These are phyloP conservation scores for Exophiala phaeomuriformis DNA, from an alignment of 2,329 filamentous ascomycete genomes.

Conservation along the genomic window DNA sequence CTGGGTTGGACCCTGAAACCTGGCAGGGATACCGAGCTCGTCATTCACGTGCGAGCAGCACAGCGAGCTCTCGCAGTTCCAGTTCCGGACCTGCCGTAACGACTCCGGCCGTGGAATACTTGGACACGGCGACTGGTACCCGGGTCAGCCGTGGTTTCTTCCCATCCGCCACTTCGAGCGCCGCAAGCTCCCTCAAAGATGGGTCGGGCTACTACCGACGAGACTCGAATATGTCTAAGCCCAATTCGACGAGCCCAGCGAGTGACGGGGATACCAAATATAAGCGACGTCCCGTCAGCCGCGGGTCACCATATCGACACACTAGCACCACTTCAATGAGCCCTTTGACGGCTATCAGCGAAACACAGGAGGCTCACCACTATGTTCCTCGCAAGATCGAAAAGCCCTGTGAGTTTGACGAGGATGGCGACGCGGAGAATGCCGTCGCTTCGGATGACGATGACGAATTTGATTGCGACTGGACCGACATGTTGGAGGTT, in stretches of 20 bases:
- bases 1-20: conserved; percentile 15
- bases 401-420: conserved; percentile 13
- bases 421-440: conserved; percentile 9
- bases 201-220: conserved; percentile 2
- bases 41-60: conserved; percentile 12
- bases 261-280: conserved; percentile 7
- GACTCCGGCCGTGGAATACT: conserved; percentile 1
- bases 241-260: conserved; percentile 7
- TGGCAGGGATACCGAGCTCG: conserved; percentile 16
- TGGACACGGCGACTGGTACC: conserved; percentile 24
- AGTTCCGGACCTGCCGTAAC: not conserved
- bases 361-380: conserved; percentile 7
- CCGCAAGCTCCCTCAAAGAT: conserved; percentile 21
- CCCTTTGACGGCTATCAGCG: conserved; percentile 16
- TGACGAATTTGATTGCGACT: conserved; percentile 12
- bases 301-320: conserved; percentile 5
- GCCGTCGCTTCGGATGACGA: conserved; percentile 22
- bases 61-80: conserved; percentile 15
- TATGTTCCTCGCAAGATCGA: conserved; percentile 10
- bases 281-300: conserved; percentile 5
- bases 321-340: conserved; percentile 11
- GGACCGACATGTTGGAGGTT: conserved; percentile 17
- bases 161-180: conserved; percentile 17
- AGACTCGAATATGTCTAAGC: conserved; percentile 14
- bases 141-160: conserved; percentile 20